Evolutionary conservation across 495 filamentous ascomycete genomes (phyloP).

Genomic region (Talaromyces trachyspermus): DNA sequence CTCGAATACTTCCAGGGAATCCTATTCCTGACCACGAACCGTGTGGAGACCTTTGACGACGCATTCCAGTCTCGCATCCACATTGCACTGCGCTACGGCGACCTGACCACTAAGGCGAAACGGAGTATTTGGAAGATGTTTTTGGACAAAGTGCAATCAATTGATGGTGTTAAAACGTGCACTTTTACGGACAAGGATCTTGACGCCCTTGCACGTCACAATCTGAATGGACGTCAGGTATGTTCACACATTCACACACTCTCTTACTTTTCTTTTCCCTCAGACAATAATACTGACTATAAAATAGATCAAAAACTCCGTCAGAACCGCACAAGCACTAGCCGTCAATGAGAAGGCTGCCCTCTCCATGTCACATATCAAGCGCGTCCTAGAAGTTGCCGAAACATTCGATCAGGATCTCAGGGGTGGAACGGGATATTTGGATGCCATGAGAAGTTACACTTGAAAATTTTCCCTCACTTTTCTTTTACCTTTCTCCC

Average conservation of each 20-base stretch:
- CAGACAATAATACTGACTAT: neutral
- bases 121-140: constrained; percentile 85
- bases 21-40: constrained; percentile 75
- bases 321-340: constrained; percentile 77
- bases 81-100: constrained; percentile 71
- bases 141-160: constrained; percentile 57
- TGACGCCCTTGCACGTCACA: constrained; percentile 57
- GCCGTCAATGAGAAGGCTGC: constrained; percentile 67
- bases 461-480: constrained; percentile 20
- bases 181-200: constrained; percentile 64
- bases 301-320: constrained; percentile 79
- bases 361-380: constrained; percentile 75
- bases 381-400: constrained; percentile 71
- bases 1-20: constrained; percentile 76
- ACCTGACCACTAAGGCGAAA: constrained; percentile 67
- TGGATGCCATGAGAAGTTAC: constrained; percentile 47
- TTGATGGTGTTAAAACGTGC: constrained; percentile 52
- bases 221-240: constrained; percentile 81
- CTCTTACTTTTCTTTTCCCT: neutral
- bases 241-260: constrained; percentile 11
- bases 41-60: constrained; percentile 65
- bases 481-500: neutral
- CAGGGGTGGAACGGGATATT: constrained; percentile 54
- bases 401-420: constrained; percentile 77
- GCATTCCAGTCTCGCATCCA: constrained; percentile 65